These are phyloP conservation scores for Geotrichum candidum DNA, from an alignment of 1,139 yeast species.

Conservation along the genomic window DNA sequence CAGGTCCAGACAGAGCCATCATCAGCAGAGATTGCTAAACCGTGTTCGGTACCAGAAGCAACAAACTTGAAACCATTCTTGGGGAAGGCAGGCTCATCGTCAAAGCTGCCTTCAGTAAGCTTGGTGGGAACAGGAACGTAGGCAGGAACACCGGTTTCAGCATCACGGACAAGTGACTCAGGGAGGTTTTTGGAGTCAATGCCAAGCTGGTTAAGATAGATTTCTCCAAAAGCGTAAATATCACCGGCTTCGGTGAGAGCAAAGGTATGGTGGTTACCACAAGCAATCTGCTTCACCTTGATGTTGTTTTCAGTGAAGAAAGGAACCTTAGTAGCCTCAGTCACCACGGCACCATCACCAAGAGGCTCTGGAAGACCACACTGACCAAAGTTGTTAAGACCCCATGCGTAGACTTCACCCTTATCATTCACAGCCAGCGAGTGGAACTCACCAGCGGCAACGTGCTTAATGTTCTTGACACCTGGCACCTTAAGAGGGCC, in stretches of 20 bases:
- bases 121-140: conserved; percentile 84
- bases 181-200: conserved; percentile 59
- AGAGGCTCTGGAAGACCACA: conserved; percentile 72
- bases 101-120: conserved; percentile 37
- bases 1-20: conserved; percentile 88
- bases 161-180: conserved; percentile 63
- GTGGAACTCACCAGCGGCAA: conserved; percentile 93
- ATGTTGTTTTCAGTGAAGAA: conserved; percentile 50
- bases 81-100: conserved; percentile 42
- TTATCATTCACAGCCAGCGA: conserved; percentile 82
- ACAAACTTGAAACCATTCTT: conserved; percentile 47
- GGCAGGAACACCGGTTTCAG: conserved; percentile 68
- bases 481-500: conserved; percentile 35
- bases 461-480: conserved; percentile 63
- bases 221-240: conserved; percentile 80
- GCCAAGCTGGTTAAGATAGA: conserved; percentile 90
- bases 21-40: conserved; percentile 65
- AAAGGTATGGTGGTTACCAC: conserved; percentile 92
- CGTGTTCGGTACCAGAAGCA: conserved; percentile 88
- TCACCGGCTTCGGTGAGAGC: conserved; percentile 69
- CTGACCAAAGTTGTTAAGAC: conserved; percentile 93
- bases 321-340: conserved; percentile 61
- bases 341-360: conserved; percentile 61
- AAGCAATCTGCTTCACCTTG: conserved; percentile 59
- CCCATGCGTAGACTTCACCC: conserved; percentile 81